phyloP scores from a whole-genome alignment of 192 early-diverging fungal genomes.

The Martensiomyces pterosporus region DNA sequence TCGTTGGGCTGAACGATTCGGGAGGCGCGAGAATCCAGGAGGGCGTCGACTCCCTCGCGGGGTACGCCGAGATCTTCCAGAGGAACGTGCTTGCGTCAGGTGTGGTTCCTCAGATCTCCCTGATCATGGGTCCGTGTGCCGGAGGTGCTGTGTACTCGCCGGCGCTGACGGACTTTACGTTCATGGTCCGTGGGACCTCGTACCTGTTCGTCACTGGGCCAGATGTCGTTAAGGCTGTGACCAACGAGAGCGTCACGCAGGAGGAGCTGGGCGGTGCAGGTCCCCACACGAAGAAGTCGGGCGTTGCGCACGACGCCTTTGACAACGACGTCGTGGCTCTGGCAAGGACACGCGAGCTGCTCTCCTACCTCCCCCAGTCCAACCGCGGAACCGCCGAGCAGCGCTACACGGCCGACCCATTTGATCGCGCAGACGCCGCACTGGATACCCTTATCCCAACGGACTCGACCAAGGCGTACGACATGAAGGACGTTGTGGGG shows the following conservation, averaged over 20 bases:
- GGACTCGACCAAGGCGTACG: constrained; percentile 89
- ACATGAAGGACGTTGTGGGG: constrained; percentile 85
- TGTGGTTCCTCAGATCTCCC: constrained; percentile 90
- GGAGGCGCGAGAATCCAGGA: constrained; percentile 98
- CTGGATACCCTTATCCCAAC: constrained; percentile 86
- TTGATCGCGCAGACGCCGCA: constrained; percentile 65
- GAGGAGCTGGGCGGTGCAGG: constrained; percentile 92
- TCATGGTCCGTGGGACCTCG: constrained; percentile 95
- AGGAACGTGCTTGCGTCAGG: constrained; percentile 90
- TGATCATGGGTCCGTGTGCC: constrained; percentile 98
- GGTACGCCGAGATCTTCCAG: constrained; percentile 96
- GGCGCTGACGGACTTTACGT: constrained; percentile 93
- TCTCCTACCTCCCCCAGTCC: constrained; percentile 84
- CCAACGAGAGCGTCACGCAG: constrained; percentile 90
- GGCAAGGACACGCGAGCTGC: constrained; percentile 70
- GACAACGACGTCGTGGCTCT: constrained; percentile 93
- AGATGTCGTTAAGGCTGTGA: constrained; percentile 93
- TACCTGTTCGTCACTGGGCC: constrained; percentile 97
- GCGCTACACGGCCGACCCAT: constrained; percentile 62
- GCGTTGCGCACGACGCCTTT: constrained; percentile 90
- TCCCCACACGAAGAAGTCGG: constrained; percentile 85
- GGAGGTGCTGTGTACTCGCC: constrained; percentile 97
- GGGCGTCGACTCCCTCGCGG: constrained; percentile 92
- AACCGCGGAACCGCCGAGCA: constrained; percentile 67
- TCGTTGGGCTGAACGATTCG: constrained; percentile 94